Conservation (phyloP, 768 basidiomycete species). For the Lyophyllum shimeji region DNA sequence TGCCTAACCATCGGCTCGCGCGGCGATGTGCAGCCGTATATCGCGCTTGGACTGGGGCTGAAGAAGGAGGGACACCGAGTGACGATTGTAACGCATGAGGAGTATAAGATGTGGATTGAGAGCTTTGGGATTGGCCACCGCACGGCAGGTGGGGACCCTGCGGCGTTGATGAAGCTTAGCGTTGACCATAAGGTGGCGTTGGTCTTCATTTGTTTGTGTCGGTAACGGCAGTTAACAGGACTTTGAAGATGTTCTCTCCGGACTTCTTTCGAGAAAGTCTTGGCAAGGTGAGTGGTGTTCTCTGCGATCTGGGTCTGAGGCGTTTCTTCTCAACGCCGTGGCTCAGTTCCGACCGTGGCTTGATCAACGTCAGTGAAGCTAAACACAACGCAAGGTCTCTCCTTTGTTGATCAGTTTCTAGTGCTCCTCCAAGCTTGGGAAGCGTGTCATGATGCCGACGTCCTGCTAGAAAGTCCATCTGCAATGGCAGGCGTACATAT, state of each 20-base stretch:
- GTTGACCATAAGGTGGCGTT: constrained; percentile 36
- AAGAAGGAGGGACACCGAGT: constrained; percentile 50
- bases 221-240: background rate
- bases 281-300: constrained; percentile 38
- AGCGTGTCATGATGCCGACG: constrained; percentile 63
- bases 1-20: constrained; percentile 67
- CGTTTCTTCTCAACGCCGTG: background rate
- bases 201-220: background rate
- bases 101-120: constrained; percentile 54
- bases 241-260: constrained; percentile 63
- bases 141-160: constrained; percentile 68
- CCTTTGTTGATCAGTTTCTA: constrained; percentile 19
- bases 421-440: constrained; percentile 63
- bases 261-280: constrained; percentile 69
- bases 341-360: constrained; percentile 62
- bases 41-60: constrained; percentile 52
- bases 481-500: constrained; percentile 75
- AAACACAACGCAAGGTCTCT: background rate
- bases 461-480: constrained; percentile 65
- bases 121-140: constrained; percentile 60
- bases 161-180: constrained; percentile 64
- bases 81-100: constrained; percentile 58
- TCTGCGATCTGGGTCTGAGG: background rate
- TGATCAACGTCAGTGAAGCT: constrained; percentile 49
- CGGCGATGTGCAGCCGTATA: constrained; percentile 65